Evolutionary conservation across 768 basidiomycete genomes (phyloP).

Genomic region (Atractiella rhizophila): DNA sequence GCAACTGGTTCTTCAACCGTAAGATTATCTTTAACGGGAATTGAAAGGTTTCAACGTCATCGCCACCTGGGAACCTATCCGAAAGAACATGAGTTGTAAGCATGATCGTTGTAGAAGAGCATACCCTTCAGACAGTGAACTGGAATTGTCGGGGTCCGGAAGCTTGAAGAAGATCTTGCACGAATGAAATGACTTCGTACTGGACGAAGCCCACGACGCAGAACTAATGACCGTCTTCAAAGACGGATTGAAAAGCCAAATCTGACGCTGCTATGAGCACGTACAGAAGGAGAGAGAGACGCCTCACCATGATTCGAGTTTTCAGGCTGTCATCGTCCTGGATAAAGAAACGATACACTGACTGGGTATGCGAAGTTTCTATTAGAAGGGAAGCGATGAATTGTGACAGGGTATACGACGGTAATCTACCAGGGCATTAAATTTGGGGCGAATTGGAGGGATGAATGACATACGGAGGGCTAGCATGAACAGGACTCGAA

Average conservation of each 20-base stretch:
- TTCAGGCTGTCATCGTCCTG: slow-evolving; percentile 64
- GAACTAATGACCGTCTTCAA: too few relatives aligned
- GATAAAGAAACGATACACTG: slow-evolving; percentile 71
- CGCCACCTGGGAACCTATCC: too few relatives aligned
- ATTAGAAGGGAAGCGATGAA: slow-evolving; percentile 62
- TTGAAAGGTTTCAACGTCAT: too few relatives aligned
- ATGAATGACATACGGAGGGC: slow-evolving; percentile 32
- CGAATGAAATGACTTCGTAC: too few relatives aligned
- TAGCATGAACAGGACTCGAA: slow-evolving; percentile 40
- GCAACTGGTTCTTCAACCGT: too few relatives aligned
- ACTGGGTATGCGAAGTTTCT: slow-evolving; percentile 74
- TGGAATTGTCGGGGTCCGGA: too few relatives aligned
- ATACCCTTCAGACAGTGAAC: too few relatives aligned
- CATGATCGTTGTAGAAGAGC: too few relatives aligned
- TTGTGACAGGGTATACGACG: slow-evolving; percentile 25
- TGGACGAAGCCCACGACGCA: too few relatives aligned
- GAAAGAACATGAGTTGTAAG: too few relatives aligned
- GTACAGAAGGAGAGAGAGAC: background rate
- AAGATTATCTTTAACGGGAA: too few relatives aligned
- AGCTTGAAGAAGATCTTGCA: too few relatives aligned
- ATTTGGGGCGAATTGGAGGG: background rate
- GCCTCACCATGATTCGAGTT: slow-evolving; percentile 48
- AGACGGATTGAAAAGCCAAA: slow-evolving; percentile 90
- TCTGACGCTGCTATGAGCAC: slow-evolving; percentile 24
- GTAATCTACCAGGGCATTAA: slow-evolving; percentile 1